Conservation (phyloP, 148 eudicot species). For the Chenopodium berlandieri region DNA sequence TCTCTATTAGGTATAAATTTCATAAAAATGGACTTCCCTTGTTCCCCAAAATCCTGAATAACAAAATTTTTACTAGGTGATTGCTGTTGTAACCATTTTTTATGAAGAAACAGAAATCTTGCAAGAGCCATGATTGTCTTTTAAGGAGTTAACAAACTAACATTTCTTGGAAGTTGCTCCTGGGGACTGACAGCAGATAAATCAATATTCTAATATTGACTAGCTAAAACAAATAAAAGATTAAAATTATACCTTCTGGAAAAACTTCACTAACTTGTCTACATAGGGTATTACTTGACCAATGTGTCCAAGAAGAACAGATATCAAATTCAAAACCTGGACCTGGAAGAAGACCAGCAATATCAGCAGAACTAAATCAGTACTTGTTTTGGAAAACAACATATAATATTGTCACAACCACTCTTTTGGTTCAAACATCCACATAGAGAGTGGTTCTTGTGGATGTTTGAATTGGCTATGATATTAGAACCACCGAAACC, state of each 20-base stretch:
- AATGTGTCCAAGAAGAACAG: slow-evolving; percentile 74
- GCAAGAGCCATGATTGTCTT: background rate
- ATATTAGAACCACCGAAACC: background rate
- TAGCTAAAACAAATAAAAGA: background rate
- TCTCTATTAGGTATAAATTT: background rate
- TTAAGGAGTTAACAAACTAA: background rate
- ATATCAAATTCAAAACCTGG: slow-evolving; percentile 86
- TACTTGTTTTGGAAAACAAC: background rate
- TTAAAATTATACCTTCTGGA: slow-evolving; percentile 65
- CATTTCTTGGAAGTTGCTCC: background rate
- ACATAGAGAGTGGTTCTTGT: too few species aligned
- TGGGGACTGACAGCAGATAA: background rate
- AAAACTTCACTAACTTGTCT: slow-evolving; percentile 70
- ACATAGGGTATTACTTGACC: slow-evolving; percentile 72
- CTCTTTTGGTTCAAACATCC: too few species aligned
- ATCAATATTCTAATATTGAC: background rate
- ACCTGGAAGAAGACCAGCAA: slow-evolving; percentile 52
- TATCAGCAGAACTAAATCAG: background rate
- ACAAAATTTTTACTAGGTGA: background rate
- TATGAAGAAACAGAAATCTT: background rate
- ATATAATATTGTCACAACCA: background rate
- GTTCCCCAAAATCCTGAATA: background rate
- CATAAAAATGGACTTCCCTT: background rate
- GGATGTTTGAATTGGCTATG: too few species aligned
- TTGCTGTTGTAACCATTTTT: background rate